Percentiles rank a stretch among this genome's conserved stretches.
phyloP scores from a whole-genome alignment of 257 asterid genomes.

The Asclepias syriaca region DNA sequence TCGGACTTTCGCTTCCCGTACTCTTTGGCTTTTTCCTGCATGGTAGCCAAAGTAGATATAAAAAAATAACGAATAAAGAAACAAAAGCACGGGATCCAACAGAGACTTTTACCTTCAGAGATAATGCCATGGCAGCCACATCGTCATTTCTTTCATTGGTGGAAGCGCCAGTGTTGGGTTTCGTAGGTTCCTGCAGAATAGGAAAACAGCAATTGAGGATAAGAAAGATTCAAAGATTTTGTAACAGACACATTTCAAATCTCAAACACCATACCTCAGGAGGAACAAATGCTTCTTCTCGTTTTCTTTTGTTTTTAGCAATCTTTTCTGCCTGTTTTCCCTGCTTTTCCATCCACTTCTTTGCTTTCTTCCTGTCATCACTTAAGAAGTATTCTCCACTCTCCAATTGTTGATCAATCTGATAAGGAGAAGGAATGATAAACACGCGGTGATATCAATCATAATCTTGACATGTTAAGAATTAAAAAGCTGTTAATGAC shows the following conservation, averaged over 20 bases:
- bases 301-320: slow-evolving; percentile 65
- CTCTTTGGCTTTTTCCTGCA: slow-evolving; percentile 75
- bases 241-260: not conserved
- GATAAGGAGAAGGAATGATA: slow-evolving; percentile 10
- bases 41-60: not conserved
- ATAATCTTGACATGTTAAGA: not conserved
- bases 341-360: slow-evolving; percentile 88
- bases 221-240: not conserved
- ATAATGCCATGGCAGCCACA: slow-evolving; percentile 43
- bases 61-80: not conserved
- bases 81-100: not conserved
- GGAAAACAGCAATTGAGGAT: not conserved
- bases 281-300: slow-evolving; percentile 80
- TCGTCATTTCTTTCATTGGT: slow-evolving; percentile 38
- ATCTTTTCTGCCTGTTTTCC: slow-evolving; percentile 76
- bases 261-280: slow-evolving; percentile 58
- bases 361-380: slow-evolving; percentile 65
- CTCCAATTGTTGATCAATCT: slow-evolving; percentile 86
- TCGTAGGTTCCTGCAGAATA: slow-evolving; percentile 51
- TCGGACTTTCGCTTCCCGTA: slow-evolving; percentile 41
- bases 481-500: not conserved
- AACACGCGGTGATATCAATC: too few species aligned
- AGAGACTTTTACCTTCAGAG: slow-evolving; percentile 58
- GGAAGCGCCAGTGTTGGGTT: slow-evolving; percentile 19
- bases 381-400: slow-evolving; percentile 86